phyloP scores from a whole-genome alignment of 768 basidiomycete genomes.

The Lentinula aciculospora region DNA sequence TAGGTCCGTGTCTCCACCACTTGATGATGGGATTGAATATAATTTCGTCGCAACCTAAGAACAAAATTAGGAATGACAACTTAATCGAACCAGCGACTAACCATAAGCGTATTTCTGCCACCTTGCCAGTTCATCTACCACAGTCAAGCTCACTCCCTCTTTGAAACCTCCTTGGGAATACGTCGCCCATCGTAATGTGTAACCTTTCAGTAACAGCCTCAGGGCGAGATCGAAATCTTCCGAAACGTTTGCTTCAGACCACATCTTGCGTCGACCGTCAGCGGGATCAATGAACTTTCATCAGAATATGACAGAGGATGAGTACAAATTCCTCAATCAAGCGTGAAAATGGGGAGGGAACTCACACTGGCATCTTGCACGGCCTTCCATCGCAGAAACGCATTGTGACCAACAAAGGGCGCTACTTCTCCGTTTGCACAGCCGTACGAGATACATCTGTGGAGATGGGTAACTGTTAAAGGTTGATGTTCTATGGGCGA shows the following conservation, averaged over 20 bases:
- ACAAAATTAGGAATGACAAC: neutral
- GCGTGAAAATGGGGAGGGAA: neutral
- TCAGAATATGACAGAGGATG: conserved; percentile 9
- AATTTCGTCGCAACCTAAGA: conserved; percentile 61
- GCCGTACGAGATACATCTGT: conserved; percentile 59
- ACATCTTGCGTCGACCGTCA: conserved; percentile 62
- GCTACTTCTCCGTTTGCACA: conserved; percentile 79
- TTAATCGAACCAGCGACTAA: conserved; percentile 16
- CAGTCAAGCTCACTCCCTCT: conserved; percentile 83
- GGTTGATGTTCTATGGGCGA: too few relatives aligned
- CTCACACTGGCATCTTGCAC: conserved; percentile 68
- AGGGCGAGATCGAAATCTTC: conserved; percentile 81
- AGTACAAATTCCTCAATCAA: too few relatives aligned
- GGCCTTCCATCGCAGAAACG: conserved; percentile 83
- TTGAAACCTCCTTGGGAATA: conserved; percentile 84
- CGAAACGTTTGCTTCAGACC: conserved; percentile 72
- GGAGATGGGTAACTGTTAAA: neutral
- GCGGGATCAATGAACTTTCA: conserved; percentile 48
- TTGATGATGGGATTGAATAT: conserved; percentile 78
- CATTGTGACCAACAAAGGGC: conserved; percentile 83
- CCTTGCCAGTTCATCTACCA: conserved; percentile 83
- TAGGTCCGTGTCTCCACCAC: conserved; percentile 76
- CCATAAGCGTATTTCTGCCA: conserved; percentile 80
- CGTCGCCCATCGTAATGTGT: conserved; percentile 77
- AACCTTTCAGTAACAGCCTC: conserved; percentile 61